Evolutionary conservation across 1,284 basidiomycete species (phyloP), one percentile per base, ranked within the genome.

Genomic region (Ustilago bromivora): DNA sequence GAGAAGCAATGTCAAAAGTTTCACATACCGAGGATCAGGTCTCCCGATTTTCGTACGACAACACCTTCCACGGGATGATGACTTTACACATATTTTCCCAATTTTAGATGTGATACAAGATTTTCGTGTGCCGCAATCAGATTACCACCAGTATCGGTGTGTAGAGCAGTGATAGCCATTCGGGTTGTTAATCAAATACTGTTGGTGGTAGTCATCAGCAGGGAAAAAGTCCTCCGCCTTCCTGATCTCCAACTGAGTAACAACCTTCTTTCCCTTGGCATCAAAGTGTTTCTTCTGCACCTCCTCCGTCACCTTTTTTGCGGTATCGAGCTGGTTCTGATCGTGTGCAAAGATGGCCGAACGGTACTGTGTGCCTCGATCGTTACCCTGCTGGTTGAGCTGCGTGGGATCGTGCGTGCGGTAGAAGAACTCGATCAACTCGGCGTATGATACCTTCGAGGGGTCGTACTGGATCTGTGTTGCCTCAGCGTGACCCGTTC

Each of bases 391-490:
- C 43, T 75, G 72, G 66, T 87, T 83, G 52, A 83, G 62, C 64
- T 84, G 94, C 31, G 95, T 97, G 2, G 96, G 94, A 82, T 98
- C 95, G 85, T 99, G 96, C 0, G 94, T 96, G 54, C 96, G 90
- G 71, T 86, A 84, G 71, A 81, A 81, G 66, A 83, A 83, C 69
- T 86, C 92, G 53, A 95, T 92, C 54, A 97, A 90, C 84, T 95
- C 92, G 23, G 88, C 93, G 79, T 96, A 97, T 31, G 89, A 89
- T 17, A 96, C 91, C 43, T 92, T 88, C 38, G 87, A 47, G 0
- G 92, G 93, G 86, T 96, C 94, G 82, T 95, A 99, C 82, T 92
- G 91, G 75, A 98, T 90, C 84, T 90, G 90, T 65, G 95, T 87
- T 1, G 94, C 92, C 87, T 99, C 96, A 4, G 96, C 96, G 85